Evolutionary conservation across 495 filamentous ascomycete species (phyloP), one percentile per base, ranked within the genome.

Genomic region (Aspergillus conjunctus): DNA sequence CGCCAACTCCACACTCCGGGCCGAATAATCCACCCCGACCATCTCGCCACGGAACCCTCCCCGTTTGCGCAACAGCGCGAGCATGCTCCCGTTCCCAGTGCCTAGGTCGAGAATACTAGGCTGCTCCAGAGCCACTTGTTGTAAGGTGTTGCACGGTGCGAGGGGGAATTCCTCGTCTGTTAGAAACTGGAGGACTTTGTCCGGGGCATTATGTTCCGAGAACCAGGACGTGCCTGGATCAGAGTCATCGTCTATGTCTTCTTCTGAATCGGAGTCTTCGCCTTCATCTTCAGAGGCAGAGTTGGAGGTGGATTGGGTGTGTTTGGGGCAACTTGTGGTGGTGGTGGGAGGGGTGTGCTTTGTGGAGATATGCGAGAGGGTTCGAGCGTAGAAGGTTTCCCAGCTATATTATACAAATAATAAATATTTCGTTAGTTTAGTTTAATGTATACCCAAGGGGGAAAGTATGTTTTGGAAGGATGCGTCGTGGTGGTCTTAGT

Each of bases 11-110:
- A 97, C 83, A 67, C 89, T 91, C 66, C 76, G 68, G 17, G 73
- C 71, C 51, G 88, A 92, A 65, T 98, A 98, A 78, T 98, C 93
- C 22, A 97, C 88, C 0, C 94, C 94, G 0, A 95, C 70, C 82
- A 97, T 85, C 4, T 67, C 64, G 0, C 91, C 91, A 15, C 22
- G 15, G 68, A 83, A 89, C 0, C 69, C 77, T 33, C 81, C 83
- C n/a, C 70, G 73, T 46, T 87, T 87, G 21, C 85, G 71, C 12
- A 98, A 76, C 18, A 85, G 78, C 61, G 94, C 93, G 3, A 97
- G 78, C 67, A 97, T 82, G 66, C 91, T 89, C 1, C 94, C 94
- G 75, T 97, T 98, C 0, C 94, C 94, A 0, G 91, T 97, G 1
- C 94, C 94, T 0, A 98, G 77, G 61, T 89, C 86, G 0, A 97